phyloP scores from a whole-genome alignment of 2,329 filamentous ascomycete genomes.

The Plenodomus biglobosus region DNA sequence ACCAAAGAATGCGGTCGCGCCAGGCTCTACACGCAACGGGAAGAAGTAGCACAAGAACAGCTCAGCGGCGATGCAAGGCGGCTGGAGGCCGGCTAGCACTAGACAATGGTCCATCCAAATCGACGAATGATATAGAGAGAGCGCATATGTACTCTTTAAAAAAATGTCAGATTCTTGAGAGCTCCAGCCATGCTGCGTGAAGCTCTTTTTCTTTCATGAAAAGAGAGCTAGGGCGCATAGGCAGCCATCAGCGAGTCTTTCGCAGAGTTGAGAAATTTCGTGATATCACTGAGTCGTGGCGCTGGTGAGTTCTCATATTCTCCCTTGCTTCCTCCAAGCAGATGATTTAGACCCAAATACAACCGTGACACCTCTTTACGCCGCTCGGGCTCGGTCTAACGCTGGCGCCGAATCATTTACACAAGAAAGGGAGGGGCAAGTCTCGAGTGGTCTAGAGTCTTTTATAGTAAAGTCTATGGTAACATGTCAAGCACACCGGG shows the following conservation, averaged over 20 bases:
- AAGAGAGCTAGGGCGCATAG: too few relatives aligned
- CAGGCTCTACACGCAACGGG: background rate
- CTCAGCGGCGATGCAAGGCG: background rate
- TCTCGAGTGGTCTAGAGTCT: background rate
- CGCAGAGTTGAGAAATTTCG: too few relatives aligned
- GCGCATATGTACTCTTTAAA: too few relatives aligned
- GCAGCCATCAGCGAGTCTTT: too few relatives aligned
- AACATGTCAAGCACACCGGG: background rate
- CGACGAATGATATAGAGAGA: too few relatives aligned
- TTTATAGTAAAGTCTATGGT: background rate
- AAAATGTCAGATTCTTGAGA: too few relatives aligned
- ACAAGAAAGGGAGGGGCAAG: slow-evolving; percentile 3
- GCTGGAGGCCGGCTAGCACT: background rate
- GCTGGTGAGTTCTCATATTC: too few relatives aligned
- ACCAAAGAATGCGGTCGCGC: slow-evolving; percentile 6
- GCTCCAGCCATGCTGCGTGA: too few relatives aligned
- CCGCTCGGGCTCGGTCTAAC: slow-evolving; percentile 4
- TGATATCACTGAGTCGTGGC: too few relatives aligned
- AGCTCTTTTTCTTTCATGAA: too few relatives aligned
- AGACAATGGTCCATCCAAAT: background rate
- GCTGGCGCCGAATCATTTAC: slow-evolving; percentile 4
- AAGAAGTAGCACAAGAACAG: background rate
- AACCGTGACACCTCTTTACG: background rate
- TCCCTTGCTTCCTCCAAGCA: slow-evolving; percentile 12
- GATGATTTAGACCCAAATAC: background rate